Evolutionary conservation across 2,329 filamentous ascomycete species (phyloP).

Genomic region (Venturia asperata): DNA sequence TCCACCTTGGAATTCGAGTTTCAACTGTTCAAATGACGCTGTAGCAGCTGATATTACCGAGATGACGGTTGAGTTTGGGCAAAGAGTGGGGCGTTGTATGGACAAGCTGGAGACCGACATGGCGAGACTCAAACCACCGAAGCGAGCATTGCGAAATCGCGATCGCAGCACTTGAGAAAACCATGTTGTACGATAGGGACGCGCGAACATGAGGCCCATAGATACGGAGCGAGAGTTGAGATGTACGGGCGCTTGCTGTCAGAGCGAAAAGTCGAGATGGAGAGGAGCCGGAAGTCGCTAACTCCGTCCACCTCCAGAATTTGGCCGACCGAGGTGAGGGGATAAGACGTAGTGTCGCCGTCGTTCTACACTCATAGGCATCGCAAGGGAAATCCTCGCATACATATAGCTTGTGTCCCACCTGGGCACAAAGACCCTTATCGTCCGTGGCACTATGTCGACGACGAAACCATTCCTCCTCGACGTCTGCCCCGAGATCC

Average conservation of each 20-base stretch:
- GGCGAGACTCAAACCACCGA: not conserved
- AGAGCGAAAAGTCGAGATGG: not conserved
- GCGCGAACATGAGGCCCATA: not conserved
- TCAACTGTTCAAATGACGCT: not conserved
- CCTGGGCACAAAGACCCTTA: not conserved
- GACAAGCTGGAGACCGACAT: too few species aligned
- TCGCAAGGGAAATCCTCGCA: not conserved
- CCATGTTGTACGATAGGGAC: not conserved
- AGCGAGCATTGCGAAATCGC: not conserved
- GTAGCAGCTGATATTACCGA: not conserved
- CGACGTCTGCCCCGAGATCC: constrained; percentile 53
- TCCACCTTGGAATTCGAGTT: not conserved
- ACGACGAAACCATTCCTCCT: constrained; percentile 25
- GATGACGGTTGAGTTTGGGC: not conserved
- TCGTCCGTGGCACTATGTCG: constrained; percentile 1
- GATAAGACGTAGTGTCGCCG: constrained; percentile 2
- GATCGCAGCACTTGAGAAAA: not conserved
- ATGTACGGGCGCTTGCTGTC: not conserved
- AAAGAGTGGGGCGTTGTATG: not conserved
- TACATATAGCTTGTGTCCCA: not conserved
- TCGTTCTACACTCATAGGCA: not conserved
- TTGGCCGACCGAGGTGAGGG: constrained; percentile 10
- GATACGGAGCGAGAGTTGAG: not conserved
- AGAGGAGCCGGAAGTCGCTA: not conserved
- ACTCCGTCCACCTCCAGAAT: not conserved